These are phyloP conservation scores for Vanderwaltozyma polyspora DNA, from an alignment of 805 yeast genomes.

Conservation along the genomic window DNA sequence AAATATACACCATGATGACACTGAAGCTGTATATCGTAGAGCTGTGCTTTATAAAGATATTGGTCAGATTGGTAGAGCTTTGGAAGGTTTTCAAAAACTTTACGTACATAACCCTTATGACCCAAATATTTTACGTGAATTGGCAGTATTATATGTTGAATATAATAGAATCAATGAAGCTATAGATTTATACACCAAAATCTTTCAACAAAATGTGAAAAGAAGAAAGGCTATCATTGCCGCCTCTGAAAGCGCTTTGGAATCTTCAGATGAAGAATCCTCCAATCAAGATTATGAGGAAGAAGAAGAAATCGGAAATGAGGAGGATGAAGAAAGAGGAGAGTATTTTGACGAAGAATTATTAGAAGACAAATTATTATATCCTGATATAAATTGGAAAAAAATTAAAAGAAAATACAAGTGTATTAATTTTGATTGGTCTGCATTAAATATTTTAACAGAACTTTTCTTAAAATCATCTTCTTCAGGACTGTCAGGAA, in stretches of 20 bases:
- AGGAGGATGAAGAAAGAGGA: constrained; percentile 11
- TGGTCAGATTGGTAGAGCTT: constrained; percentile 58
- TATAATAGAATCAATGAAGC: constrained; percentile 59
- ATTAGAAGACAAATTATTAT: constrained; percentile 17
- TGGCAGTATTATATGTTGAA: constrained; percentile 42
- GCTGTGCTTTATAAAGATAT: constrained; percentile 57
- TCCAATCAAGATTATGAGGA: constrained; percentile 10
- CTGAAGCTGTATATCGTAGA: constrained; percentile 49
- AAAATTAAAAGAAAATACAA: constrained; percentile 20
- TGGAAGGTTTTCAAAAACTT: constrained; percentile 58
- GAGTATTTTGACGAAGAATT: constrained; percentile 1
- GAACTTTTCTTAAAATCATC: constrained; percentile 55
- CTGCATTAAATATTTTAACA: constrained; percentile 71
- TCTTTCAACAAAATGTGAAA: constrained; percentile 48
- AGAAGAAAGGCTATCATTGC: constrained; percentile 27
- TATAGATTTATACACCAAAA: constrained; percentile 52
- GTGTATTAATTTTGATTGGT: constrained; percentile 67
- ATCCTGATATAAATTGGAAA: constrained; percentile 22
- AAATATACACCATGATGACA: constrained; percentile 36
- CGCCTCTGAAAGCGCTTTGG: constrained; percentile 24
- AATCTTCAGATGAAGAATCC: constrained; percentile 23
- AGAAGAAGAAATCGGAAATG: constrained; percentile 8
- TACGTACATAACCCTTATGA: constrained; percentile 48
- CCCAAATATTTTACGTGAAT: constrained; percentile 46
- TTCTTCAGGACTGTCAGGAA: constrained; percentile 51